These are phyloP conservation scores for Gracilaria domingensis DNA, from an alignment of 23 red algal genomes.

Conservation along the genomic window DNA sequence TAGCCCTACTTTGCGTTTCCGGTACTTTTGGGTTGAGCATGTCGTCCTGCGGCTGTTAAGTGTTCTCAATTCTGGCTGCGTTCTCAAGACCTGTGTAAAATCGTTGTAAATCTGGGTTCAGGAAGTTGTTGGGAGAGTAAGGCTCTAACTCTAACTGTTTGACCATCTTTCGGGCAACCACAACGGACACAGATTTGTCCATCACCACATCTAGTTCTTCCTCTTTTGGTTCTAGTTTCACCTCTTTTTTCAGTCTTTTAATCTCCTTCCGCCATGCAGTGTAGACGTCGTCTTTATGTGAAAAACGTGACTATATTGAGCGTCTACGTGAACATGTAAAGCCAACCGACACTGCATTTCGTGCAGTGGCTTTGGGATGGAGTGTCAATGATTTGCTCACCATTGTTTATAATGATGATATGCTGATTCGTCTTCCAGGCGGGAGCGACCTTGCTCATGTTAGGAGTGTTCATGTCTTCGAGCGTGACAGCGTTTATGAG, in stretches of 20 bases:
- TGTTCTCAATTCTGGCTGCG: constrained; percentile 50
- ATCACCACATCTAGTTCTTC: constrained; percentile 34
- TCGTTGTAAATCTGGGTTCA: constrained; percentile 56
- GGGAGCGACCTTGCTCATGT: no score
- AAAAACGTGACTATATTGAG: no score
- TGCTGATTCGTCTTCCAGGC: no score
- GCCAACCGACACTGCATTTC: no score
- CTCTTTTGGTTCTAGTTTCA: constrained; percentile 38
- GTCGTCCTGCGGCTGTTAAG: constrained; percentile 55
- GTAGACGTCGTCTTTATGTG: constrained; percentile 81
- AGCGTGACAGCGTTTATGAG: no score
- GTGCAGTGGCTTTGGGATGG: no score
- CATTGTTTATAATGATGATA: no score
- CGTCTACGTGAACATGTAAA: no score
- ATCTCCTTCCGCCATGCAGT: constrained; percentile 69
- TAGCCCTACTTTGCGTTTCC: constrained; percentile 31
- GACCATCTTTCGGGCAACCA: constrained; percentile 39
- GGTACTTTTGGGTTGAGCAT: constrained; percentile 48
- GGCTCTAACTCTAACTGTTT: constrained; percentile 32
- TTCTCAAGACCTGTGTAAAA: constrained; percentile 66
- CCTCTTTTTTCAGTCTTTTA: constrained; percentile 8
- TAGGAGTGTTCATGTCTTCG: no score
- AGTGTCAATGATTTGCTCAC: no score
- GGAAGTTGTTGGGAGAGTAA: constrained; percentile 47
- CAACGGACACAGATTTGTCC: constrained; percentile 23